Percentiles rank a stretch among this genome's conserved stretches.
phyloP scores from a whole-genome alignment of 371 early-diverging fungal genomes.

The Choanephora cucurbitarum region DNA sequence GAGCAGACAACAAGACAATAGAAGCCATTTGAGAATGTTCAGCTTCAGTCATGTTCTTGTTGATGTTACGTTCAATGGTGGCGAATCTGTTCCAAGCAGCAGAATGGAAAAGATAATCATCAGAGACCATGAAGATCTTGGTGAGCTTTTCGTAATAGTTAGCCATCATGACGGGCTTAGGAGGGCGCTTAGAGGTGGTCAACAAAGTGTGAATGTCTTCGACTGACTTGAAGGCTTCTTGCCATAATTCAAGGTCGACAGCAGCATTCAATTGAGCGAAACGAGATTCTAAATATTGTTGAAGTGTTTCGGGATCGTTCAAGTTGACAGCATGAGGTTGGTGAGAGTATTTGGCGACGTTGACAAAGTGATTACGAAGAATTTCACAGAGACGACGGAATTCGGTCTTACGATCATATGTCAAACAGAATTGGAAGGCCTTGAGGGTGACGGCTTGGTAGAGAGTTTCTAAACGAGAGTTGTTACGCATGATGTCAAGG shows the following conservation, averaged over 20 bases:
- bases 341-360: constrained; percentile 89
- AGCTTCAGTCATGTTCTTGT: constrained; percentile 69
- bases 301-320: constrained; percentile 94
- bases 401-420: constrained; percentile 95
- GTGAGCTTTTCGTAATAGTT: constrained; percentile 98
- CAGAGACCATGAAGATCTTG: constrained; percentile 92
- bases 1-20: constrained; percentile 87
- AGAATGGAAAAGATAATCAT: constrained; percentile 96
- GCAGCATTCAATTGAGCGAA: constrained; percentile 95
- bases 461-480: constrained; percentile 89
- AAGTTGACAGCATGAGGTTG: constrained; percentile 93
- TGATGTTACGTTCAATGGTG: constrained; percentile 74
- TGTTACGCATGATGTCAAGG: constrained; percentile 95
- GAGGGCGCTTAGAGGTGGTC: constrained; percentile 86
- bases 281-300: constrained; percentile 93
- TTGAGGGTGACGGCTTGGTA: constrained; percentile 91
- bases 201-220: constrained; percentile 97
- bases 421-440: constrained; percentile 95
- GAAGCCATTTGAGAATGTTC: constrained; percentile 86
- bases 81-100: constrained; percentile 96
- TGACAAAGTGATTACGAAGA: constrained; percentile 90
- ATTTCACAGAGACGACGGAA: constrained; percentile 97
- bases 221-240: constrained; percentile 95
- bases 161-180: constrained; percentile 93
- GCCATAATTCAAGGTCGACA: constrained; percentile 97